A percentile compares a stretch with the other conserved stretches of the same genome.
Conservation (phyloP, 1,139 yeast species). For the Sporopachydermia cereana region DNA sequence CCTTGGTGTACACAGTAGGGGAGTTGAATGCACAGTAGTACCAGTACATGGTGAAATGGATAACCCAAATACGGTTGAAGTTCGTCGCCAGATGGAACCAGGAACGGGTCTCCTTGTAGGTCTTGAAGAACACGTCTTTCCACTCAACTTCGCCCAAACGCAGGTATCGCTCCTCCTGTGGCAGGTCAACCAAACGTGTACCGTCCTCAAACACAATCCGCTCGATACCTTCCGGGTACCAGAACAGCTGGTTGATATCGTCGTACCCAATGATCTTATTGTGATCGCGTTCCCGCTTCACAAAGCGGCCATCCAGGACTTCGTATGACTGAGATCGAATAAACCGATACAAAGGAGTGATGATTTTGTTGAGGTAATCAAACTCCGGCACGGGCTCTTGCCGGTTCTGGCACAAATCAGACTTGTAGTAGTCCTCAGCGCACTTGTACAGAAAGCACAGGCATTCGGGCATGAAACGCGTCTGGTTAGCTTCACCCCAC, state of each 20-base stretch:
- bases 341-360: constrained; percentile 85
- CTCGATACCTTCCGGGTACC: constrained; percentile 99
- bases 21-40: constrained; percentile 90
- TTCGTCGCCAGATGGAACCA: constrained; percentile 96
- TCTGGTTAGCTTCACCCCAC: constrained; percentile 99
- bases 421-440: constrained; percentile 75
- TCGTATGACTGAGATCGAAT: constrained; percentile 94
- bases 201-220: constrained; percentile 88
- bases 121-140: constrained; percentile 88
- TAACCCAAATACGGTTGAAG: constrained; percentile 96
- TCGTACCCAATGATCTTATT: constrained; percentile 92
- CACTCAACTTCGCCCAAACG: constrained; percentile 89
- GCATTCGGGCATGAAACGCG: constrained; percentile 88
- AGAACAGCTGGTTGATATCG: constrained; percentile 95
- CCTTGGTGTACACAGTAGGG: constrained; percentile 78
- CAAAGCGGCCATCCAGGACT: constrained; percentile 86
- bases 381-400: constrained; percentile 93
- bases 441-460: constrained; percentile 89
- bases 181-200: constrained; percentile 79
- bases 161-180: constrained; percentile 78
- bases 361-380: constrained; percentile 81
- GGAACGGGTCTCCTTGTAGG: constrained; percentile 92
- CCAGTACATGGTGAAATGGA: constrained; percentile 86
- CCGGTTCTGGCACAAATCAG: constrained; percentile 81
- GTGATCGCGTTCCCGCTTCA: constrained; percentile 96